Conservation (phyloP, 257 asterid species). For the Solanum microdontum region DNA sequence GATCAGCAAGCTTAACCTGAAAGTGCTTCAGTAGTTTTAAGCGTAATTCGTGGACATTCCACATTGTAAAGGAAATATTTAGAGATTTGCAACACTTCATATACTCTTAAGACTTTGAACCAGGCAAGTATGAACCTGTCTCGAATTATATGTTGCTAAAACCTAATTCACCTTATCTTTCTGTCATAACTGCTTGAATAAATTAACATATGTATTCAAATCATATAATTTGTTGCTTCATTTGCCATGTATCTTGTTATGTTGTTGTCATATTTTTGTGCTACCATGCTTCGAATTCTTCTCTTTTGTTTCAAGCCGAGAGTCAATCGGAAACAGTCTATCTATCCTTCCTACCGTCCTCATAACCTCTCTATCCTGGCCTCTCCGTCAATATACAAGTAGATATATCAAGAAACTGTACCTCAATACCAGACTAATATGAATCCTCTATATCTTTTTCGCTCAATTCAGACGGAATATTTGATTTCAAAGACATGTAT, state of each 20-base stretch:
- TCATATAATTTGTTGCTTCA: neutral
- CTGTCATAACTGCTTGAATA: neutral
- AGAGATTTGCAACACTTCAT: neutral
- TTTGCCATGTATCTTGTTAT: neutral
- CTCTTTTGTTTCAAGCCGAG: neutral
- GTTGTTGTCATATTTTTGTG: neutral
- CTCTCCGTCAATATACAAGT: neutral
- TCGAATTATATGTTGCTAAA: neutral
- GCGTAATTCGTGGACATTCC: neutral
- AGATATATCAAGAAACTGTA: neutral
- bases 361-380: neutral
- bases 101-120: neutral
- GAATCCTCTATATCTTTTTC: neutral
- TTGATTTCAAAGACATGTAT: neutral
- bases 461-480: neutral
- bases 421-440: neutral
- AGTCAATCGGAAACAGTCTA: neutral
- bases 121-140: neutral
- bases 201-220: neutral
- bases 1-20: conserved; percentile 88
- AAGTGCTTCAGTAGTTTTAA: neutral
- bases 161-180: neutral
- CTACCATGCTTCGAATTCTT: neutral
- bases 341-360: neutral
- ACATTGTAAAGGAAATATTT: neutral